These are phyloP conservation scores for Anacardium occidentale DNA, from an alignment of 345 rosid species.

Conservation along the genomic window DNA sequence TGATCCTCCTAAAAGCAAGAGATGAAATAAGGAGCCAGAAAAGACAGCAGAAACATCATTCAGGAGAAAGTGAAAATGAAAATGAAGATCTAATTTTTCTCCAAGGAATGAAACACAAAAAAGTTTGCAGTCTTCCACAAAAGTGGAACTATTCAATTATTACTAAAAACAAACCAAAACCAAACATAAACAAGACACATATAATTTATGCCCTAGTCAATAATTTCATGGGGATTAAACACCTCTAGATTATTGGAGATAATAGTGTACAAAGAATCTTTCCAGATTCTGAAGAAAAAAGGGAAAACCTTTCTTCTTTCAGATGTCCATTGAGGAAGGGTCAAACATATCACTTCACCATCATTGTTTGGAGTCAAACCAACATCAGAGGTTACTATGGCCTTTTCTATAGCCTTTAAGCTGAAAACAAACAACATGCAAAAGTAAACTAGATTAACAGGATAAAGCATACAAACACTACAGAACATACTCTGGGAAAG, in stretches of 20 bases:
- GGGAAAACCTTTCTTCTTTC: constrained; percentile 83
- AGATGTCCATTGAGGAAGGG: constrained; percentile 79
- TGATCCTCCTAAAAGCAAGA: neutral
- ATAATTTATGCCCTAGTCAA: neutral
- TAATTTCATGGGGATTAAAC: neutral
- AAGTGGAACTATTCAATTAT: too few relatives aligned
- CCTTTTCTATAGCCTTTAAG: constrained; percentile 90
- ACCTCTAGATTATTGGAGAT: neutral
- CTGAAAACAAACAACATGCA: constrained; percentile 39
- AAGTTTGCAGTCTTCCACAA: neutral
- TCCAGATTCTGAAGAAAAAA: constrained; percentile 16
- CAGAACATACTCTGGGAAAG: constrained; percentile 7
- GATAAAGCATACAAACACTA: constrained; percentile 3
- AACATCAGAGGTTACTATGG: constrained; percentile 79
- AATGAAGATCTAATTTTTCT: neutral
- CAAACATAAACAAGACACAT: neutral
- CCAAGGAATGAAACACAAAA: neutral
- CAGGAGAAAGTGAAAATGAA: neutral
- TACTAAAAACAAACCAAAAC: neutral
- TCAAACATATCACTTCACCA: constrained; percentile 82
- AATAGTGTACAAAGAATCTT: neutral
- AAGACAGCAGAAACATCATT: neutral
- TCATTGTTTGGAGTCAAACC: constrained; percentile 91
- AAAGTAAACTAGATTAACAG: neutral
- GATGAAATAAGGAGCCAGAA: neutral